phyloP scores from a whole-genome alignment of 805 yeast genomes.

The Cyberlindnera mycetangii region DNA sequence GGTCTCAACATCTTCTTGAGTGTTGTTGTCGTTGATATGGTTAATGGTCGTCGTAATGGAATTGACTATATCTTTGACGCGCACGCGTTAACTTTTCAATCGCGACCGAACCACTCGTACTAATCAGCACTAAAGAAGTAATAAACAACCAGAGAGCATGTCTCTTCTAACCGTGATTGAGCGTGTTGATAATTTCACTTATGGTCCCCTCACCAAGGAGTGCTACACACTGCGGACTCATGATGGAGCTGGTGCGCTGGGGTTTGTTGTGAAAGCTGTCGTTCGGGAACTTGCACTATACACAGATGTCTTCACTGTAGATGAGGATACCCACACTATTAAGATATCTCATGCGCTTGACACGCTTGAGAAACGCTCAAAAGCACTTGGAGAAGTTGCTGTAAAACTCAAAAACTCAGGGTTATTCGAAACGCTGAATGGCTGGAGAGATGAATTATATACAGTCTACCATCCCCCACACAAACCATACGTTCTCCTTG shows the following conservation, averaged over 20 bases:
- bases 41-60: too few species aligned
- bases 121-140: too few species aligned
- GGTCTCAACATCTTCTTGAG: neutral
- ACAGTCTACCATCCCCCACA: constrained; percentile 58
- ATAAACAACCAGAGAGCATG: too few species aligned
- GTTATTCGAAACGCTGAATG: constrained; percentile 42
- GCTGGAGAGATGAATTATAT: constrained; percentile 89
- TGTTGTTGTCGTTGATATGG: too few species aligned
- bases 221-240: constrained; percentile 17
- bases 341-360: constrained; percentile 30
- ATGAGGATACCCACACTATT: constrained; percentile 26
- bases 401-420: constrained; percentile 35
- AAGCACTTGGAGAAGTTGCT: constrained; percentile 43
- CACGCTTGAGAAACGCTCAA: constrained; percentile 40
- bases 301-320: constrained; percentile 23
- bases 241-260: constrained; percentile 17
- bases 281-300: constrained; percentile 10
- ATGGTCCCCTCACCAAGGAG: constrained; percentile 7
- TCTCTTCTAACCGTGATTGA: constrained; percentile 16
- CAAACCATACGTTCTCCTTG: constrained; percentile 63
- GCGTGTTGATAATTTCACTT: constrained; percentile 27
- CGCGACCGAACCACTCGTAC: neutral
- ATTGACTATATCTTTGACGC: too few species aligned
- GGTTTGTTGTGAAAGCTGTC: constrained; percentile 15
- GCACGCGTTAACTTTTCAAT: neutral